Base-by-base conservation (phyloP, 768 basidiomycete genomes). In the Lentinula boryana region DNA sequence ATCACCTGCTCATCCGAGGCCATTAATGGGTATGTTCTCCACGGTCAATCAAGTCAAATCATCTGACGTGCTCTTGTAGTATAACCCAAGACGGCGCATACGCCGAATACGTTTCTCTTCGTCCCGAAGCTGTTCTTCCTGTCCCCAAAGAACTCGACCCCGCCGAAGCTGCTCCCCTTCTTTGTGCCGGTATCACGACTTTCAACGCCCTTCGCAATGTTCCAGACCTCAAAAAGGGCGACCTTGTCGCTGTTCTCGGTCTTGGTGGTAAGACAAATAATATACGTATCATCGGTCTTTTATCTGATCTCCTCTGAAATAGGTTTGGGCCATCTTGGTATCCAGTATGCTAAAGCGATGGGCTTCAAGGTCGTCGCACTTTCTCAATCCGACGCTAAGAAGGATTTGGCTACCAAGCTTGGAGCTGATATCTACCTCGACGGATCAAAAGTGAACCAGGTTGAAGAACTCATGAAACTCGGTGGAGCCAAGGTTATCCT, bases 331-430 rank as follows among this genome's bases (percentile, higher is more conserved):
- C 53, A 55, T 38, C 53, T 55, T 18, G 53, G 53, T 36, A 35
- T 55, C 36, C 53, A 55, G 36, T 55, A 55, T 55, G 53, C 53
- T 5, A 55, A 55, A 23, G 32, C 35, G 12, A 55, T 55, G 53
- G 53, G 53, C 38, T 55, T 40, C 53, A 55, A 55, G 36, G 53
- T 55, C 23, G 53, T 55, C 35, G 53, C 53, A n/a, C 53, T 55
- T n/a, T 55, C 53, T 21, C 53, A 55, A 40, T 55, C 53, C 5
- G 53, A 40, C 5, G 33, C 53, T 2, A 55, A 55, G 18, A 36
- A 40, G 53, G 53, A 55, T 1, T 6, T 55, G 33, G 53, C 53
- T 40, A 55, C 10, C 21, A 55, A 55, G 18, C 53, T 55, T 18
- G 53, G 53, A 27, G 53, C 53, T 18, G 53, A 55, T 23, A 40